Base-by-base conservation (phyloP, 2,329 filamentous ascomycete species). In the Aspergillus transmontanensis region DNA sequence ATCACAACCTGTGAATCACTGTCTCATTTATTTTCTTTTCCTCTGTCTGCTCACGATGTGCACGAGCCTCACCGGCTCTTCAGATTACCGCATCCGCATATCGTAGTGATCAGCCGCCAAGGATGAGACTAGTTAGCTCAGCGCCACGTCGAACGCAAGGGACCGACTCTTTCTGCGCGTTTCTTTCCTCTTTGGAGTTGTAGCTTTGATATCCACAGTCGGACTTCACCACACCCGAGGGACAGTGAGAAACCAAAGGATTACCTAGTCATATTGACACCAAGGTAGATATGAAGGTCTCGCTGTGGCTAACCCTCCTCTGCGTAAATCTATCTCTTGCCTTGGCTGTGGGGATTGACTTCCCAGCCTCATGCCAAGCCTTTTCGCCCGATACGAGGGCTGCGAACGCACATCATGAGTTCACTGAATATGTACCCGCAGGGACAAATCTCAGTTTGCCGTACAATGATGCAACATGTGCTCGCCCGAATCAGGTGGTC, bases 261-360 rank as follows among this genome's bases (percentile, higher is more conserved):
- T 2, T 10, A 57, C 50, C 64, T 3, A 12, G 14, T 12, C 21
- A 46, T 21, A 23, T 46, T 23, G n/a, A 5, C 7, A 4, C 3
- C 39, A 2, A n/a, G n/a, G 9, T 14, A n/a, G 1, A n/a, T 41
- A 68, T 68, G 51, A 54, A 54, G 30, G 3, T 1, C n/a, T n/a
- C 30, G 4, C 16, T 21, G 2, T 36, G 51, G 51, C 19, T 21
- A 2, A 54, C 1, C 30, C 4, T 50, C 30, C 26, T 54, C 4
- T 30, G 51, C 4, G 10, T 36, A 36, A 36, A 36, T 23, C 2
- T 32, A 36, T 9, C 28, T 11, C 7, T 21, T 3, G 30, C 19
- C 16, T n/a, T 23, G 10, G 11, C 16, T 11, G 16, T 5, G 10
- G 5, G 21, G 4, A 16, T 10, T 4, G 19, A 23, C 3, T 54